Evolutionary conservation across 2,329 filamentous ascomycete species (phyloP).

Genomic region (Fusarium mexicanum): DNA sequence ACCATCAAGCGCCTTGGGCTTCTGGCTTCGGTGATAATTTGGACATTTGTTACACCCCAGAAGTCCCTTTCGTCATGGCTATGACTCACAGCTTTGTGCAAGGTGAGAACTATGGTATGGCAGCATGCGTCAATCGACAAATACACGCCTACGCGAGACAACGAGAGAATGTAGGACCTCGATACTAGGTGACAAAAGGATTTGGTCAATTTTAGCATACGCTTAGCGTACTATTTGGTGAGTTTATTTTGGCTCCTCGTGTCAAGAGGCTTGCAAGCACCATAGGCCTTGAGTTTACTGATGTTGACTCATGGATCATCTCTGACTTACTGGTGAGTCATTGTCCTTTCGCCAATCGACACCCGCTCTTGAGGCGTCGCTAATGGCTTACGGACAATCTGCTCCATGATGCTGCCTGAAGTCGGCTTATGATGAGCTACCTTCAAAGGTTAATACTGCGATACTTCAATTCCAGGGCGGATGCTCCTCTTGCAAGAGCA

Average conservation of each 20-base stretch:
- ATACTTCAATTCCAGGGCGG: too few species aligned
- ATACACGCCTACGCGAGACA: fast-evolving
- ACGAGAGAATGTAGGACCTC: fast-evolving
- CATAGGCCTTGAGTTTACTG: not conserved
- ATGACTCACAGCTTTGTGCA: not conserved
- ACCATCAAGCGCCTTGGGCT: not conserved
- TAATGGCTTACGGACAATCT: not conserved
- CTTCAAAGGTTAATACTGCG: not conserved
- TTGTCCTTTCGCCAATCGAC: fast-evolving
- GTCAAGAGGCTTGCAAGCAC: not conserved
- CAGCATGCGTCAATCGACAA: not conserved
- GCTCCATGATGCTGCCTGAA: not conserved
- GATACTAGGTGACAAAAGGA: not conserved
- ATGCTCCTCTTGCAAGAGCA: too few species aligned
- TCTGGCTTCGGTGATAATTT: too few species aligned
- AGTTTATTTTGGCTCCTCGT: not conserved
- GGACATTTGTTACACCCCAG: too few species aligned
- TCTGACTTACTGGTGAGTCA: not conserved
- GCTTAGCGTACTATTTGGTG: too few species aligned
- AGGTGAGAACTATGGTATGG: not conserved
- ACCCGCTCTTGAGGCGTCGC: not conserved
- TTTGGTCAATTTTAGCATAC: fast-evolving
- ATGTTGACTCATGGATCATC: not conserved
- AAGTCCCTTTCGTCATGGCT: fast-evolving
- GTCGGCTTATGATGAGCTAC: not conserved